Conservation (phyloP, 192 early-diverging fungal species). For the Coemansia sp. region DNA sequence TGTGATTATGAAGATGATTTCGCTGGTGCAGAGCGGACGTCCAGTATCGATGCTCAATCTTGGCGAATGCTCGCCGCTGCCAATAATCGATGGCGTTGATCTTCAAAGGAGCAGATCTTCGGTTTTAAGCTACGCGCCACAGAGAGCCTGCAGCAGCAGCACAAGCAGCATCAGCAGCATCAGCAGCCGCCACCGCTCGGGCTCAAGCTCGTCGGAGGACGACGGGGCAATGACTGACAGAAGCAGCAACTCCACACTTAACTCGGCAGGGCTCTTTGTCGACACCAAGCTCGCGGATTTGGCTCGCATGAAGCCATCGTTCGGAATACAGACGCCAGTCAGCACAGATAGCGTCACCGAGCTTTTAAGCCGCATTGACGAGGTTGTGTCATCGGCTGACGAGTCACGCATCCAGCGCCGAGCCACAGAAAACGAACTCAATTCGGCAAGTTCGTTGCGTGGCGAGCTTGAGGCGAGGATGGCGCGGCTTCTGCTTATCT, state of each 20-base stretch:
- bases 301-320: neutral
- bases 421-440: constrained; percentile 7
- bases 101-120: constrained; percentile 6
- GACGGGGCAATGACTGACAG: neutral
- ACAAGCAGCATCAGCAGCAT: neutral
- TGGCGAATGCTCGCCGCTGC: constrained; percentile 16
- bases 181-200: neutral
- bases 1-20: constrained; percentile 32
- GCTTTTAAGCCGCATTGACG: constrained; percentile 36
- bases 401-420: constrained; percentile 5
- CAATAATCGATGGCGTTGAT: constrained; percentile 18
- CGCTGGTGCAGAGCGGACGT: constrained; percentile 21
- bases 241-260: neutral
- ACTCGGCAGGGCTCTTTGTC: neutral
- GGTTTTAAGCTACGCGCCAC: neutral
- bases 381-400: constrained; percentile 6
- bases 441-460: constrained; percentile 6
- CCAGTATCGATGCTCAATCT: constrained; percentile 18
- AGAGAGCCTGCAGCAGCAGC: neutral
- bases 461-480: constrained; percentile 28
- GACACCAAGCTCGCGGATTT: constrained; percentile 19
- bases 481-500: constrained; percentile 15
- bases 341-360: constrained; percentile 40
- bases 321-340: constrained; percentile 7
- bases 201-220: neutral